Evolutionary conservation across 2,329 filamentous ascomycete genomes (phyloP), one percentile per base, ranked within the genome.

Genomic region (Sporothrix brunneoviolacea): DNA sequence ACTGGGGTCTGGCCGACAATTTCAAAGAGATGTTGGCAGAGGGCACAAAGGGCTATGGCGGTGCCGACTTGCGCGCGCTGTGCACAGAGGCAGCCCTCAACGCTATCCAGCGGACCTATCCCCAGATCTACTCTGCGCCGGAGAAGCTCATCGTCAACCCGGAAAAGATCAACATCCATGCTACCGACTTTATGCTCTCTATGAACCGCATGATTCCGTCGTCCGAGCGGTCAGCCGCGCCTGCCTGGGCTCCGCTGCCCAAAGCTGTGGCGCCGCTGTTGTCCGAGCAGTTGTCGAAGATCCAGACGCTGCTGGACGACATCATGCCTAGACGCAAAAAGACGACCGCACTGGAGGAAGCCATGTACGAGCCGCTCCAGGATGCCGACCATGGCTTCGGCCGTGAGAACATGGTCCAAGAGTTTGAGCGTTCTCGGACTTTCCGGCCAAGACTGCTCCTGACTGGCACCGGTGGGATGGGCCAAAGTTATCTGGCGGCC

Each of bases 31-130:
- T 88, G 51, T 76, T 98, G 45, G 91, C 88, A 1, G 84, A 91
- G 57, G 75, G 91, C 62, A 96, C 91, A 4, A 96, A 96, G 68
- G 94, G 94, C 13, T 60, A 97, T 60, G 93, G 91, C 55, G 93
- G 93, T 76, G 93, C 93, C 24, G 93, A 98, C 69, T 72, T 98
- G 56, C 83, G 93, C 55, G 91, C 93, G 12, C 76, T 98, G 28
- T 97, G 91, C 67, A 98, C 93, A 0, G 93, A 98, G 72, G 91
- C 93, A 32, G 89, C 93, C 3, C 74, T 98, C 52, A 98, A 98
- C 65, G 86, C 93, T 3, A 93, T 98, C 21, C 93, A 98, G 67
- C 80, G 93, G 60, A 91, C 88, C 4, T 98, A 94, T 63, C 93
- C 93, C 15, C 93, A 98, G 62, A 96, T 98, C 55, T 98, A 98